Evolutionary conservation across 352 stramenopile species (phyloP), one percentile per base, ranked within the genome.

Genomic region (Phytophthora colocasiae): DNA sequence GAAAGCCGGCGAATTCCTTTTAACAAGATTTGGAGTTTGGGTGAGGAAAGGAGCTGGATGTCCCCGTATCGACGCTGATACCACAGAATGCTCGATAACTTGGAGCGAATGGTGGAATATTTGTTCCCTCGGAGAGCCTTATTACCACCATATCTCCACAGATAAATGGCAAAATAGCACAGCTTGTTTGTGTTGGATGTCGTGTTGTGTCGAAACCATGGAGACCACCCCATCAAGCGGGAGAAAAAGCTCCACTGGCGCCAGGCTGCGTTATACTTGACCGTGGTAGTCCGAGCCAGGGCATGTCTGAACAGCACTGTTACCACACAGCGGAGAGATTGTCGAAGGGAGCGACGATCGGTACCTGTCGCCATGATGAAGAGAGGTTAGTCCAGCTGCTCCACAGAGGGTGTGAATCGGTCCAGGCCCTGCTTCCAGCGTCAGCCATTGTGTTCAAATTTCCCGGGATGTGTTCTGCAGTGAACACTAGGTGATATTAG

Each of bases 321-420:
- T 66, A 54, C 54, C 59, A 70, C 3, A 58, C 24, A 4, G 14
- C 11, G 4, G 36, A 75, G 45, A 70, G 55, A 75, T 75, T 32
- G 55, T 57, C 29, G 55, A 53, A 69, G n/a, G 50, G 50, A 6
- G 38, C 19, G 2, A 17, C 1, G 11, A 65, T 19, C 14, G 51
- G 17, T 24, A 68, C 19, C 55, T 66, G 57, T 17, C n/a, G 26
- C 52, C 47, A 71, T 26, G 17, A 41, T 57, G 0, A 9, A 39
- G 31, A 60, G 26, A 71, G 12, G 41, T 55, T 51, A 71, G 61
- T 56, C 59, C 59, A 1, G 19, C 19, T 19, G 19, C 19, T 19
- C 19, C 19, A 19, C 19, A 19, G 19, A 19, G 19, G 19, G 19
- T 19, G 19, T 19, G 19, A 19, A 19, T 19, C 19, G 19, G 19